A percentile compares a stretch with the other conserved stretches of the same genome.
phyloP scores from a whole-genome alignment of 176 grass and related monocot genomes.

The Carex pumila region DNA sequence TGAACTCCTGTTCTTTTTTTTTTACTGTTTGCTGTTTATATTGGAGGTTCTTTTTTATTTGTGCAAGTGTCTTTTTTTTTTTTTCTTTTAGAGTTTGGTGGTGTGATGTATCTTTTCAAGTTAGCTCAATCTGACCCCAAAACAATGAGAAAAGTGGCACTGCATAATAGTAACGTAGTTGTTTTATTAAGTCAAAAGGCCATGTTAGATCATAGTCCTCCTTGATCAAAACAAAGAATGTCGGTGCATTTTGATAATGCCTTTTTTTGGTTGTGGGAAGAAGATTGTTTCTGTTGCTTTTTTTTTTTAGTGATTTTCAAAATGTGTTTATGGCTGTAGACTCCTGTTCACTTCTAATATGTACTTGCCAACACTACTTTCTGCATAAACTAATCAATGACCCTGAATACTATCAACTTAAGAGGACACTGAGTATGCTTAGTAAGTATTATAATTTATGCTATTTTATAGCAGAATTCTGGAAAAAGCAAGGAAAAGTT shows the following conservation, averaged over 20 bases:
- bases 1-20: background rate
- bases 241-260: background rate
- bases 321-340: background rate
- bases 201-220: background rate
- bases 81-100: background rate
- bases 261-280: background rate
- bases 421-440: background rate
- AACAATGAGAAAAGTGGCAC: background rate
- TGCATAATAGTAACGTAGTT: background rate
- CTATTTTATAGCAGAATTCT: constrained; percentile 45
- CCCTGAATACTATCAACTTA: background rate
- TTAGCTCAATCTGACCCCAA: background rate
- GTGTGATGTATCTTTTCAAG: background rate
- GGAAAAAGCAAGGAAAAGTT: constrained; percentile 73
- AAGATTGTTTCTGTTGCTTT: background rate
- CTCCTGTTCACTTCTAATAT: constrained; percentile 1
- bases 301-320: background rate
- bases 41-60: background rate
- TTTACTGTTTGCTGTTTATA: background rate
- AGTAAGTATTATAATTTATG: background rate
- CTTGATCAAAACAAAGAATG: background rate
- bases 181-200: background rate
- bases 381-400: background rate
- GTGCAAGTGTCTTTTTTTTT: background rate
- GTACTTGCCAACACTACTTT: background rate